Evolutionary conservation across 441 rosid genomes (phyloP), one percentile per base, ranked within the genome.

Genomic region (Erysimum pusillum): DNA sequence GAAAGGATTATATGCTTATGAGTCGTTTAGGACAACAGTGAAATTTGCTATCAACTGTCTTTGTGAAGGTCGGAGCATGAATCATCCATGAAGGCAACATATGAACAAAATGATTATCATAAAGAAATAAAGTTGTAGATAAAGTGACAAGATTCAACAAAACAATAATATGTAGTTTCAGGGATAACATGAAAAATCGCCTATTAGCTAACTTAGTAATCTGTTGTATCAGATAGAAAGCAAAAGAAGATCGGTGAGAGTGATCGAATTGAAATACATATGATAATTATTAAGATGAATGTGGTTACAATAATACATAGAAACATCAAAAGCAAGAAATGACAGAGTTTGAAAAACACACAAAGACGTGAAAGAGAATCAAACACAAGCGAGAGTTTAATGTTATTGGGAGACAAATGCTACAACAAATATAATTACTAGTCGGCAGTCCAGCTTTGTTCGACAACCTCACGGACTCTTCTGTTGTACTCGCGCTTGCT

Each of bases 381-480:
- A 67, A 52, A 78, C 38, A 67, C 53, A 41, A 58, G 72, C 65
- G 48, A 65, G 25, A n/a, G 35, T 41, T 58, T 52, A 17, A 20
- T 58, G 77, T 49, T 58, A 46, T 51, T 52, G 42, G 57, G 60
- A 38, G 75, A 56, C 45, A 63, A 73, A 38, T 54, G 74, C 15
- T 62, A 79, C 67, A 28, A 28, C 34, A 17, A 68, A n/a, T 49
- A 70, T 49, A 39, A 28, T 45, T 60, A 79, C 67, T 79, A 89
- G 78, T 89, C 91, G 3, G 93, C 91, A 65, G 90, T 89, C 91
- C 93, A 87, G 81, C 93, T 89, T 83, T 87, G 93, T 86, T 89
- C 93, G 2, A 89, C 93, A 45, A 87, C 86, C 63, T 89, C 93
- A 2, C 93, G 87, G 14, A 89, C 90, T 82, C 91, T 85, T 73